Percentiles rank a stretch among this genome's conserved stretches.
Conservation (phyloP, 208 protist species). For the Naegleria fowleri region DNA sequence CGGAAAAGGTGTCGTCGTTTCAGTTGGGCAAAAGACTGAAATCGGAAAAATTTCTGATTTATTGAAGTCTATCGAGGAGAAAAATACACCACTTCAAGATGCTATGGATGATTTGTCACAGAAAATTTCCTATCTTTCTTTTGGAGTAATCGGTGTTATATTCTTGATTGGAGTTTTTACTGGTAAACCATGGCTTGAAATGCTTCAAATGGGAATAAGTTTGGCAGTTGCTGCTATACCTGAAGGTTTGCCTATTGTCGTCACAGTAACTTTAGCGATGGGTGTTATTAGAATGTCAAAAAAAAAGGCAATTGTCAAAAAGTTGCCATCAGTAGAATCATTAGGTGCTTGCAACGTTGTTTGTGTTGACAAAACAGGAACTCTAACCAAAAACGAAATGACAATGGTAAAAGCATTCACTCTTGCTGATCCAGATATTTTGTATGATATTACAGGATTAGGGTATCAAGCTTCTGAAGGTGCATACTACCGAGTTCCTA, state of each 20-base stretch:
- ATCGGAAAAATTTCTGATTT: constrained; percentile 83
- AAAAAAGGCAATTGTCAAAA: constrained; percentile 85
- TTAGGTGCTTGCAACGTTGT: constrained; percentile 90
- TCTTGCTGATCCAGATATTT: background rate
- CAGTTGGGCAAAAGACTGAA: constrained; percentile 79
- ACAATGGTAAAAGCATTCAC: constrained; percentile 56
- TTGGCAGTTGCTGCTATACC: constrained; percentile 96
- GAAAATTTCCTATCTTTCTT: constrained; percentile 72
- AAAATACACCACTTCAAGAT: constrained; percentile 84
- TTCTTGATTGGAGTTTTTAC: constrained; percentile 84
- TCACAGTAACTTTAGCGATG: constrained; percentile 91
- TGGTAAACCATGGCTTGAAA: constrained; percentile 64
- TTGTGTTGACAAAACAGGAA: constrained; percentile 98
- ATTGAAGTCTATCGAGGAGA: constrained; percentile 70
- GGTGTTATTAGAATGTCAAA: constrained; percentile 88
- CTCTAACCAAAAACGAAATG: constrained; percentile 97
- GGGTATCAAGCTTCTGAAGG: constrained; percentile 12
- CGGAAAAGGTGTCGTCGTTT: constrained; percentile 78
- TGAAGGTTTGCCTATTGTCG: constrained; percentile 91
- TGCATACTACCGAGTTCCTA: background rate
- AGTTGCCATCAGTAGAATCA: constrained; percentile 87
- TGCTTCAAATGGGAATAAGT: constrained; percentile 91
- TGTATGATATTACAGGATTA: background rate
- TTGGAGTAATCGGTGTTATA: constrained; percentile 70
- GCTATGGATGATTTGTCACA: constrained; percentile 91